Base-by-base conservation (phyloP, 352 stramenopile species). In the Globisporangium recalcitrans region DNA sequence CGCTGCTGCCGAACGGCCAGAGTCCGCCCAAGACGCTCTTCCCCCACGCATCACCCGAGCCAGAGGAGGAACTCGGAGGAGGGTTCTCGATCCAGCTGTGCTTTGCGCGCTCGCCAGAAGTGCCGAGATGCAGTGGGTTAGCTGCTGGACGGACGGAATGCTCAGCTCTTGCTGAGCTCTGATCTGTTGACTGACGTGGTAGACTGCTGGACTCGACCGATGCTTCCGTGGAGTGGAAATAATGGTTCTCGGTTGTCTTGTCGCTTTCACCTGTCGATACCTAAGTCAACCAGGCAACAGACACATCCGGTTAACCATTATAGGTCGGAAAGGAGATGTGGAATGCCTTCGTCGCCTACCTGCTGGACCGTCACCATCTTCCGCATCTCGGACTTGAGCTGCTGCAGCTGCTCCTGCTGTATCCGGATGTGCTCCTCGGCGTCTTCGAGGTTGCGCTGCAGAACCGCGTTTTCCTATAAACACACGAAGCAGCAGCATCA, bases 341-440 rank as follows among this genome's bases (percentile, higher is more conserved):
- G n/a, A n/a, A n/a, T 31, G 27, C 2, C 7, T 16, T 22, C 38
- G 38, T 46, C 7, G 5, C 11, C 10, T 74, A 84, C 78, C 71
- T 80, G 52, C 36, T 74, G 70, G 14, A 52, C 56, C 11, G 6
- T 68, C 14, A 72, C 59, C 62, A 87, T 70, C 14, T 69, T 63
- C 27, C 82, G 77, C 38, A 95, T 86, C 63, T 93, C 77, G 4
- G 67, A 61, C 60, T 95, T 95, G 46, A 95, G 76, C 44, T 82
- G 77, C 14, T 87, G 62, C n/a, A 93, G 73, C 65, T 92, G 82
- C 44, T 83, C 69, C 54, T 91, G 71, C 62, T 95, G 86, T 58
- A 78, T 77, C 52, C 77, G 75, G 42, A 93, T 93, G 68, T 89
- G 71, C 46, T 93, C 80, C 36, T 89, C 81, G 0, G 84, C 77